Evolutionary conservation across 768 basidiomycete species (phyloP), one percentile per base, ranked within the genome.

Genomic region (Boletus tomentosulus): DNA sequence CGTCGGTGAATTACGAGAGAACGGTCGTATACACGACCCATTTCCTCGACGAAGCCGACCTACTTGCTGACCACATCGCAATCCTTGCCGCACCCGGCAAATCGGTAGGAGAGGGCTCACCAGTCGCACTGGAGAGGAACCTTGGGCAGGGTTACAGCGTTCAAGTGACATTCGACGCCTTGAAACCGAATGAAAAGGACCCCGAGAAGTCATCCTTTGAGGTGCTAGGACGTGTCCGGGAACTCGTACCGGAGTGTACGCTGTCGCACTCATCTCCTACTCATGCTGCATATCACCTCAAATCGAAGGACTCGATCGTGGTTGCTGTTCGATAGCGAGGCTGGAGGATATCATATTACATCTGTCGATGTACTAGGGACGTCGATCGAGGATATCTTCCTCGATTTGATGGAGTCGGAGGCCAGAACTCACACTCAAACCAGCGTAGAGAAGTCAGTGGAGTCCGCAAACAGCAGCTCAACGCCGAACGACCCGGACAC

Each of bases 331-430:
- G 82, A 87, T 28, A 55, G 65, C 0, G 74, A 82, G 34, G 72
- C 70, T 35, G 59, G 51, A 8, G 55, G 58, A 0, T 72, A 75
- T 41, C 54, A 64, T 9, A 72, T 88, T 35, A 62, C 62, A 0
- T 82, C 81, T 0, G 87, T 85, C 61, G 85, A 89, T 51, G 76
- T 89, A 24, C 69, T 86, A 22, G 84, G 86, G 10, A 85, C 88
- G 1, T 82, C 87, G 8, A 85, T 92, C 38, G 89, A 92, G 66
- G 87, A 90, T 53, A 86, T 92, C 43, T 92, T 92, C 72, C 75
- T 92, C 19, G 76, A 79, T 38, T 69, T 92, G 16, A 89, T 90
- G 86, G 68, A 68, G 45, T 72, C 76, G 4, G 62, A 66, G 49
- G 43, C 16, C 28, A n/a, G n/a, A n/a, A n/a, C n/a, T n/a, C 53